Base-by-base conservation (phyloP, 202 grass and related monocot species). In the Tripidium arundinaceum region DNA sequence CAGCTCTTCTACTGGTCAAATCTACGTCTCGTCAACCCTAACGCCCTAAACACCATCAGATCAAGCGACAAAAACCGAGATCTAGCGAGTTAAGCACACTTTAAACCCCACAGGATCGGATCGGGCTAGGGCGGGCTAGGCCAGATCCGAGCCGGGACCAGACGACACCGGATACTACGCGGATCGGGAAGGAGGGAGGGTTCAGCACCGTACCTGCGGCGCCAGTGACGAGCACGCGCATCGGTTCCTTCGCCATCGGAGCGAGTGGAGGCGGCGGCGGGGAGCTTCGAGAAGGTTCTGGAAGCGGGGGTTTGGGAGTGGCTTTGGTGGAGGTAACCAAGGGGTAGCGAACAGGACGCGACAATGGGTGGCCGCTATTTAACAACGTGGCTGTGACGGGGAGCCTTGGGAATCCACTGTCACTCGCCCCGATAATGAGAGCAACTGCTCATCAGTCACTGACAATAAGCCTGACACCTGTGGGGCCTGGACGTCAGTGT, bases 141-240 rank as follows among this genome's bases (percentile, higher is more conserved):
- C 73, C 70, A 79, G 87, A 87, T 87, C 81, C 77, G 66, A 37
- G 34, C 59, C 25, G 13, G 4, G 25, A 10, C 60, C 18, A 47
- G 22, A 80, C 55, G 24, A 47, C 46, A 3, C 12, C 24, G 6
- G 24, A 6, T 31, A 50, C 60, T 7, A 54, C 3, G 11, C 22
- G 15, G 33, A 76, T 46, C 29, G 34, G 70, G 26, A 21, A 14
- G 12, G 28, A 47, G 18, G 70, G 69, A 47, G 21, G 80, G 69
- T 22, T 34, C 7, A 11, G 21, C 22, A 24, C 52, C 10, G 77
- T 93, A 99, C 96, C 96, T 95, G 96, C 96, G 80, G 96, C 96
- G 29, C 96, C 96, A 61, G 96, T 99, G 83, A 99, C 96, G 79
- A 99, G 96, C 81, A 99, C 96, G 73, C 96, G 90, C 83, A 99